Base-by-base conservation (phyloP, 108 stramenopile species). In the Cyclostephanos tholiformis region DNA sequence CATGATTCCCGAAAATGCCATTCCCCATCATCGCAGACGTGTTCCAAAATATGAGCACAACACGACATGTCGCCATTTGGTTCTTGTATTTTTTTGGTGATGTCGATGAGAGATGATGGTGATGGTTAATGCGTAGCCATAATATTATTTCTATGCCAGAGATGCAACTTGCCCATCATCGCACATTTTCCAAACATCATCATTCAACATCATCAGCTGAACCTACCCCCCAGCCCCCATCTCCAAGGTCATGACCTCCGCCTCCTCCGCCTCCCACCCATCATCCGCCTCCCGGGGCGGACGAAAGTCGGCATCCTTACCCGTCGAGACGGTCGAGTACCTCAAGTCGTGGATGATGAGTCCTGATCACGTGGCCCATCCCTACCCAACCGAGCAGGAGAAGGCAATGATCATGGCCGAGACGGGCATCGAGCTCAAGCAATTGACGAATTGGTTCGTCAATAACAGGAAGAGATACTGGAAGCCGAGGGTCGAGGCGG, bases 381-480 rank as follows among this genome's bases (percentile, higher is more conserved):
- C 95, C 14, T 96, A 96, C 76, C 95, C 95, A 19, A 96, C 95
- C n/a, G 95, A 96, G 63, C 89, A 88, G 69, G 95, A 96, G 73
- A 96, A 96, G 91, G 87, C 81, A 13, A 57, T 85, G 57, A 96
- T 96, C 52, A 93, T 93, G 89, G 74, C 78, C 50, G 92, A 91
- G 26, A 96, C 95, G 8, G 91, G 92, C 23, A 96, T 96, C 65
- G 91, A 92, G 69, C 75, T 96, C 27, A 96, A 96, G 86, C 95
- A 93, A 41, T 85, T 96, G 12, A 93, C 95, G 11, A 96, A 96
- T 75, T 96, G 95, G 95, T 93, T 96, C 75, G 92, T 93, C n/a
- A 96, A 96, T 78, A 96, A 96, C 61, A 87, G 95, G 53, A 96
- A 96, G 76, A 30, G 95, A 49, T 94, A 72, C 72, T 96, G 95